Evolutionary conservation across 306 rosid species (phyloP).

Genomic region (Inga laurina): DNA sequence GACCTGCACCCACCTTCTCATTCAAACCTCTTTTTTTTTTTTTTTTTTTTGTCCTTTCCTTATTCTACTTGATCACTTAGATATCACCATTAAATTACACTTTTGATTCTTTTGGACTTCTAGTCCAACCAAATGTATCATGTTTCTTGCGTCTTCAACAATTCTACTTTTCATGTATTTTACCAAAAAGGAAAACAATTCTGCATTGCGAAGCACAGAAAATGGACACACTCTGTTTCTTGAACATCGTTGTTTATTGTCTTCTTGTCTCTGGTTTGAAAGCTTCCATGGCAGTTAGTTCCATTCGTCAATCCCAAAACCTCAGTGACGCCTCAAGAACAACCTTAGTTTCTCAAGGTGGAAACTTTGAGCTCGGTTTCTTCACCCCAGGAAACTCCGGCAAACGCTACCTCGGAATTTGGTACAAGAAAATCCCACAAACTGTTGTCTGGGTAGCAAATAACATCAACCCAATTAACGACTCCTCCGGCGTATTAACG

Average conservation of each 20-base stretch:
- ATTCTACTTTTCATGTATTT: too few relatives aligned
- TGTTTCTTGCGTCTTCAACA: background rate
- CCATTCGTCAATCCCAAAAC: slow-evolving; percentile 33
- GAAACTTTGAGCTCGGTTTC: slow-evolving; percentile 52
- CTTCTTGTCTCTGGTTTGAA: slow-evolving; percentile 11
- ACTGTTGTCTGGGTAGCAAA: slow-evolving; percentile 62
- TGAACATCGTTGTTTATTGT: background rate
- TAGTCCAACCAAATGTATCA: too few relatives aligned
- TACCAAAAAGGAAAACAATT: background rate
- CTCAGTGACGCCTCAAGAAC: slow-evolving; percentile 25
- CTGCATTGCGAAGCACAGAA: background rate
- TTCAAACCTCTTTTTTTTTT: background rate
- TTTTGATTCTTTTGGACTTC: too few relatives aligned
- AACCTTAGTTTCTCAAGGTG: slow-evolving; percentile 36
- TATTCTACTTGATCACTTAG: background rate
- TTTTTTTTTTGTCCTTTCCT: background rate
- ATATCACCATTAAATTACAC: background rate
- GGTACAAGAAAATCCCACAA: slow-evolving; percentile 39
- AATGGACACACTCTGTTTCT: background rate
- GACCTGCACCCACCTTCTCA: background rate
- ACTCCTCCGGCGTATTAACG: slow-evolving; percentile 25
- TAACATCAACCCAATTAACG: slow-evolving; percentile 32
- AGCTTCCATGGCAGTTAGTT: slow-evolving; percentile 34
- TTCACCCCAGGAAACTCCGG: slow-evolving; percentile 44
- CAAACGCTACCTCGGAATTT: slow-evolving; percentile 45